Conservation (phyloP, 768 basidiomycete species). For the Termitomyces sp. region DNA sequence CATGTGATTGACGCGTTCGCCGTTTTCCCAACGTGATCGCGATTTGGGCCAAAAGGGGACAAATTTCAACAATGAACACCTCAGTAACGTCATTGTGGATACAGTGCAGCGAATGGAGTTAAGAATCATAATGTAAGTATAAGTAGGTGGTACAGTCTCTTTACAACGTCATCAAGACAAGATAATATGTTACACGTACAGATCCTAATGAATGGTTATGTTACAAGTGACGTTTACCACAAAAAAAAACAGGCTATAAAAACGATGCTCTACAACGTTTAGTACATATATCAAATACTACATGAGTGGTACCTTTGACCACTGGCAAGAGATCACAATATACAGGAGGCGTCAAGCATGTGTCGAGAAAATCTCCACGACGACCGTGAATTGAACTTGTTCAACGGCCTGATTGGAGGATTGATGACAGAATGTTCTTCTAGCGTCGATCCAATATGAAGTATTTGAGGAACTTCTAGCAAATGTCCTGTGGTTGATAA, state of each 20-base stretch:
- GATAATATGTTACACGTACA: too few species aligned
- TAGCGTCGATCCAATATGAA: background rate
- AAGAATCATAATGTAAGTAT: background rate
- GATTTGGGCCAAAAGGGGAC: background rate
- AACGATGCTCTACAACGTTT: too few species aligned
- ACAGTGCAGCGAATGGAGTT: too few species aligned
- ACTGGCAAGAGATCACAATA: background rate
- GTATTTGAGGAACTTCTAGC: background rate
- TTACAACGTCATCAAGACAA: background rate
- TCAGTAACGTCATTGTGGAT: too few species aligned
- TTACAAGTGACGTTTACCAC: too few species aligned
- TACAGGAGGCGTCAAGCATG: background rate
- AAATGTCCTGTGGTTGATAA: background rate
- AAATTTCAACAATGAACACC: too few species aligned
- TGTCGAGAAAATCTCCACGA: background rate
- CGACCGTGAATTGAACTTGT: background rate
- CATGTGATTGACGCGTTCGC: conserved; percentile 11
- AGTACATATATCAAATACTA: too few species aligned
- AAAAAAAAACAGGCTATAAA: too few species aligned
- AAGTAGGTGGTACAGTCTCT: background rate
- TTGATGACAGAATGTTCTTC: background rate
- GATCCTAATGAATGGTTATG: too few species aligned
- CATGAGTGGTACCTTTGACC: too few species aligned
- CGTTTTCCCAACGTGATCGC: background rate
- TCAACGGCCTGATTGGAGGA: background rate